phyloP scores from a whole-genome alignment of 164 flowering plant genomes.

The Euptelea pleiosperma region DNA sequence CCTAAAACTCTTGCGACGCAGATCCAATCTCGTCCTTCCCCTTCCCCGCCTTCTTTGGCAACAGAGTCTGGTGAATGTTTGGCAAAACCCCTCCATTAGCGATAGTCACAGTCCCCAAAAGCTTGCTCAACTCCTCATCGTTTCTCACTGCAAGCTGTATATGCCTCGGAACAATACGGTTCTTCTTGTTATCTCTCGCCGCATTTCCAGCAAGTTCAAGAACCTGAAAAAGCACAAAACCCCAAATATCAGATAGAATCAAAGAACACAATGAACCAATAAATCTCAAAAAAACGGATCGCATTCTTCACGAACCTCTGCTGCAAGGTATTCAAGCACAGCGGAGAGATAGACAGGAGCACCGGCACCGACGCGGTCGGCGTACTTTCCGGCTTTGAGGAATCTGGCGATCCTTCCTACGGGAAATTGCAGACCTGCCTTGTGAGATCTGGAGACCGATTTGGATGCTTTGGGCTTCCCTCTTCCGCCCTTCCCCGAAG shows the following conservation, averaged over 20 bases:
- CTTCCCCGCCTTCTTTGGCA: conserved; percentile 50
- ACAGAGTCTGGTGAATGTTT: conserved; percentile 46
- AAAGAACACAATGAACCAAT: background rate
- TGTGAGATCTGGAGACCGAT: conserved; percentile 43
- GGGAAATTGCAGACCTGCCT: conserved; percentile 68
- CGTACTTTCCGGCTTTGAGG: conserved; percentile 55
- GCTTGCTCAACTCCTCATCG: too few species aligned
- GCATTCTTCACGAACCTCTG: conserved; percentile 46
- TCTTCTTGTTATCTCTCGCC: conserved; percentile 67
- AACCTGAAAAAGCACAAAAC: conserved; percentile 30
- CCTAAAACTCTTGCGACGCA: conserved; percentile 50
- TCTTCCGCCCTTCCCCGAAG: conserved; percentile 38
- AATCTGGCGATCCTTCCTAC: conserved; percentile 61
- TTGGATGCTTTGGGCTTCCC: conserved; percentile 53
- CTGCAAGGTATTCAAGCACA: too few species aligned
- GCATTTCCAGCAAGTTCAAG: conserved; percentile 67
- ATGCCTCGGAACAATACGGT: conserved; percentile 57
- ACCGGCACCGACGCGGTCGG: conserved; percentile 51
- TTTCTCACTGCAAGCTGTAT: conserved; percentile 66
- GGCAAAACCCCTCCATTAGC: too few species aligned
- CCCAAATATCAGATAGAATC: background rate
- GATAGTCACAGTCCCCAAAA: conserved; percentile 54
- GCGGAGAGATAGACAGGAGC: too few species aligned
- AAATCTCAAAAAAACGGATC: too few species aligned
- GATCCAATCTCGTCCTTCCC: conserved; percentile 51